A percentile compares a stretch with the other conserved stretches of the same genome.
phyloP scores from a whole-genome alignment of 345 rosid species.

The Linum tenue region DNA sequence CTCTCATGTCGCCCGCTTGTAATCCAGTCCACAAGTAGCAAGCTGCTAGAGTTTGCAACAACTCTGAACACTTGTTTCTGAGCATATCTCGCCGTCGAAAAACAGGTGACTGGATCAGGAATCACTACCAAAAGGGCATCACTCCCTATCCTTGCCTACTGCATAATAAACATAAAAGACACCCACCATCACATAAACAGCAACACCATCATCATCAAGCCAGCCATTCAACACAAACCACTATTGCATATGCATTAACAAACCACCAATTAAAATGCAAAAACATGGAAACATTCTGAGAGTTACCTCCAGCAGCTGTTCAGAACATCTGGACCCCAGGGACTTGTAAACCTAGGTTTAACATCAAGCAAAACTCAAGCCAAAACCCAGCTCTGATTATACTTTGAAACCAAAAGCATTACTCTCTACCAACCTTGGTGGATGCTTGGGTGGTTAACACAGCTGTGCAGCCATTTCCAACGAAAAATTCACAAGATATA shows the following conservation, averaged over 20 bases:
- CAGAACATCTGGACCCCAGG: conserved; percentile 57
- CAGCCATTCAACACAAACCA: no score
- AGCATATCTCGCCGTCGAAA: conserved; percentile 73
- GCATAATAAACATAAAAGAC: conserved; percentile 18
- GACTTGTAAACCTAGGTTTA: conserved; percentile 64
- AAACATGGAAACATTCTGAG: not conserved
- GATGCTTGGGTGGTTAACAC: conserved; percentile 86
- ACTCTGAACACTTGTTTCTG: conserved; percentile 79
- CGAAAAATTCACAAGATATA: conserved; percentile 51
- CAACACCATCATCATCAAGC: conserved; percentile 1
- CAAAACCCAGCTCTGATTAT: not conserved
- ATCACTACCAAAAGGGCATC: conserved; percentile 56
- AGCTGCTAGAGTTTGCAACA: conserved; percentile 43
- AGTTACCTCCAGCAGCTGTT: conserved; percentile 60
- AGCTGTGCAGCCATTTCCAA: conserved; percentile 65
- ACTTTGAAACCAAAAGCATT: not conserved
- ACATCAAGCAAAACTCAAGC: conserved; percentile 10
- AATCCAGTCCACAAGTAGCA: conserved; percentile 85
- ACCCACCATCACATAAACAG: conserved; percentile 13
- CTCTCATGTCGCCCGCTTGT: conserved; percentile 89
- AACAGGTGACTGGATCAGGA: conserved; percentile 93
- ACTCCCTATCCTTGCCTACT: conserved; percentile 72
- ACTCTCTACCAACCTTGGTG: conserved; percentile 48
- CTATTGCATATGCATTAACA: not conserved
- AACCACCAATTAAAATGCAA: not conserved